These are phyloP conservation scores for Amyloporia xantha DNA, from an alignment of 768 basidiomycete species.

Conservation along the genomic window DNA sequence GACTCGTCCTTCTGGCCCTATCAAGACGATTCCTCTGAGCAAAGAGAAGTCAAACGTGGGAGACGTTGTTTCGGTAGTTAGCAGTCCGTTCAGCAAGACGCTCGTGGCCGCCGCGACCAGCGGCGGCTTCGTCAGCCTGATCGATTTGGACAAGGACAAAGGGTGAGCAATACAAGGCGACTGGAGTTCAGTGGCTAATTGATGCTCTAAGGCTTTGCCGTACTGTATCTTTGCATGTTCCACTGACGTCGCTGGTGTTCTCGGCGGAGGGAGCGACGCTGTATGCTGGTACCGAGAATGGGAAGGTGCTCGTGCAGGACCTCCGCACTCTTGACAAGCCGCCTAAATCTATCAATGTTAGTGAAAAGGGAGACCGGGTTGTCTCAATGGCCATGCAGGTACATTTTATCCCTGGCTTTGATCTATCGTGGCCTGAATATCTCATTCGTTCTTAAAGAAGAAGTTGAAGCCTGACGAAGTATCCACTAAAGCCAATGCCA, in stretches of 20 bases:
- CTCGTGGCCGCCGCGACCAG: conserved; percentile 53
- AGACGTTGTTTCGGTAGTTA: conserved; percentile 48
- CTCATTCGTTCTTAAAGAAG: too few relatives aligned
- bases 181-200: not conserved
- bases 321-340: conserved; percentile 59
- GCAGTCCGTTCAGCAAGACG: conserved; percentile 74
- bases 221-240: conserved; percentile 43
- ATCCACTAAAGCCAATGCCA: conserved; percentile 6
- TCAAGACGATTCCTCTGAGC: conserved; percentile 42
- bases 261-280: conserved; percentile 64
- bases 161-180: conserved; percentile 31
- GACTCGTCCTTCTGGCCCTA: conserved; percentile 47
- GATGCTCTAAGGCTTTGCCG: conserved; percentile 46
- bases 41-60: conserved; percentile 35
- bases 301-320: conserved; percentile 57
- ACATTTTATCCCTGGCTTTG: conserved; percentile 15
- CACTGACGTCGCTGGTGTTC: conserved; percentile 57
- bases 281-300: conserved; percentile 58
- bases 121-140: conserved; percentile 46
- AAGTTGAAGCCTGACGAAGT: conserved; percentile 17
- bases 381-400: conserved; percentile 53
- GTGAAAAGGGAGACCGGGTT: conserved; percentile 40
- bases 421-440: too few relatives aligned
- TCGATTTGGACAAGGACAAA: conserved; percentile 74
- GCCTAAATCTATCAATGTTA: conserved; percentile 48